Base-by-base conservation (phyloP, 2,329 filamentous ascomycete genomes). In the Bretziella fagacearum region DNA sequence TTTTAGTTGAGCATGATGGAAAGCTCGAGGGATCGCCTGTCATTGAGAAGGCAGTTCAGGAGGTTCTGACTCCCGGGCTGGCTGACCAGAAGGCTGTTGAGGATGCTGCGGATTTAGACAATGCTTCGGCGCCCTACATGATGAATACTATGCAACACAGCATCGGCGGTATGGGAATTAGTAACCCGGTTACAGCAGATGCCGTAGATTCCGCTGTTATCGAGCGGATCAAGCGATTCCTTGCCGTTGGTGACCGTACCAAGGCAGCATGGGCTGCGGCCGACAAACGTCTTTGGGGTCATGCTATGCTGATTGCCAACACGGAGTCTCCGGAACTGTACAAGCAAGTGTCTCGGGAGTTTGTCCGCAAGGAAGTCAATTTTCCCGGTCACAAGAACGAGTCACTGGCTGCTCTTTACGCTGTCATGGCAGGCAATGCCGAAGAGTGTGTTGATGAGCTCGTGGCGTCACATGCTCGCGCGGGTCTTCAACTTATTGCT, bases 401-500 rank as follows among this genome's bases (percentile, higher is more conserved):
- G 60, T 84, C 89, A 2, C 69, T 98, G 39, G 87, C 89, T 25
- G 85, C 89, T 0, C 65, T 98, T 3, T 98, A 98, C 60, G 85
- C 93, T 58, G 79, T 96, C 1, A 79, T 98, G 51, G 91, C 87
- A 20, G 89, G 91, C 0, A 98, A 95, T 58, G 77, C 81, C 49
- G 87, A 95, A 53, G 91, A 98, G 55, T 93, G 86, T 54, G 79
- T 96, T 13, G 91, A 98, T 59, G 87, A 96, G 61, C 77, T 98
- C 47, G 91, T 98, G 1, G 87, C 91, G 4, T 80, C 81, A 2
- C 93, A 93, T 54, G 91, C 91, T 15, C 77, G 93, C 35, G 87
- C 89, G 51, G 91, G 91, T 1, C 77, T 95, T 54, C 85, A 93
- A 59, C 81, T 98, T 65, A 73, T 98, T 54, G 87, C 81, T 52